These are phyloP conservation scores for Hypoxylon sp. DNA, from an alignment of 2,329 filamentous ascomycete genomes.

Conservation along the genomic window DNA sequence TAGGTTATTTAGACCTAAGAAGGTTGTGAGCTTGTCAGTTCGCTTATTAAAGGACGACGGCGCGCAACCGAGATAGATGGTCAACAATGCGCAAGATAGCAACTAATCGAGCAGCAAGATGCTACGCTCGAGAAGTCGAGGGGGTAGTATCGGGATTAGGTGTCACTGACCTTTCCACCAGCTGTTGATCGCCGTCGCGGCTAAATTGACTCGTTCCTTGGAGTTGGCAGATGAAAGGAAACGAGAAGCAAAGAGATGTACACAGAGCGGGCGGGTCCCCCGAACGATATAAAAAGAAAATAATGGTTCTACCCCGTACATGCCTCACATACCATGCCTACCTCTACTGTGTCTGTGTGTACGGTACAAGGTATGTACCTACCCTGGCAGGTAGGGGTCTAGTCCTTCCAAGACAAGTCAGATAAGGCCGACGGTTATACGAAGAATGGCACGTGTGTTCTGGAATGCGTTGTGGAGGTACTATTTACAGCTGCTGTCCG, in stretches of 20 bases:
- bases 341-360: no score
- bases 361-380: no score
- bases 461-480: constrained; percentile 7
- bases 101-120: neutral
- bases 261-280: constrained; percentile 13
- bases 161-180: constrained; percentile 17
- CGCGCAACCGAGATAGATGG: neutral
- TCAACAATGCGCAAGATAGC: neutral
- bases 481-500: neutral
- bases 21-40: neutral
- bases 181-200: constrained; percentile 25
- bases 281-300: constrained; percentile 32
- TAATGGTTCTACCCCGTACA: constrained; percentile 15
- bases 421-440: constrained; percentile 32
- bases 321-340: neutral
- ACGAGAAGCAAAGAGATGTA: constrained; percentile 3
- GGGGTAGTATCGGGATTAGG: neutral
- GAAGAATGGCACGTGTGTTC: constrained; percentile 27
- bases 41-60: constrained; percentile 13
- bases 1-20: constrained; percentile 15
- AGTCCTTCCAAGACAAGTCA: no score
- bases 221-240: constrained; percentile 5
- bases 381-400: no score
- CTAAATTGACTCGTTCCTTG: constrained; percentile 28
- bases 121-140: neutral